phyloP scores from a whole-genome alignment of 2,329 filamentous ascomycete species.

The Clathrospora elynae region DNA sequence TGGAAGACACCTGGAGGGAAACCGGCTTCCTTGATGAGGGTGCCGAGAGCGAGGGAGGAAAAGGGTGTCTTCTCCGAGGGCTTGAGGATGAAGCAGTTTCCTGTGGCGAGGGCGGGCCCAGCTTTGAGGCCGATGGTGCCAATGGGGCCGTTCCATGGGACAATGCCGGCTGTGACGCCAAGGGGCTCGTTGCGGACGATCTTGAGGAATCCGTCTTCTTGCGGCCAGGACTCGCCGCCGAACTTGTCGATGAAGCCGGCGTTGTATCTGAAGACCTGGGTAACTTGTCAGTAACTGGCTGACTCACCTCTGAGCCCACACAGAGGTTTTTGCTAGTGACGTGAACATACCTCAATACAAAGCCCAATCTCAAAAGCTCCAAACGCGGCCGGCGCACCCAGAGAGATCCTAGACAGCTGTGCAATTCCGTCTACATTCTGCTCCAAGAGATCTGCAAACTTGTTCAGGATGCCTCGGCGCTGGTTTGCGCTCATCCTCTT shows the following conservation, averaged over 20 bases:
- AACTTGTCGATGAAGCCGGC: slow-evolving; percentile 45
- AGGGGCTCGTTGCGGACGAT: slow-evolving; percentile 51
- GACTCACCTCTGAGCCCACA: too few relatives aligned
- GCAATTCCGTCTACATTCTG: slow-evolving; percentile 30
- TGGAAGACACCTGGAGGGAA: slow-evolving; percentile 52
- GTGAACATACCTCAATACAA: slow-evolving; percentile 38
- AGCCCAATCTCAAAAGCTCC: slow-evolving; percentile 53
- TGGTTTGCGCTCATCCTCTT: slow-evolving; percentile 33
- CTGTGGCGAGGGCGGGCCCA: slow-evolving; percentile 44
- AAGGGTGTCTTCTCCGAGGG: slow-evolving; percentile 47
- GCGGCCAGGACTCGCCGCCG: slow-evolving; percentile 46
- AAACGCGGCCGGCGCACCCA: slow-evolving; percentile 54
- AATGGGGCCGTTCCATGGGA: slow-evolving; percentile 51
- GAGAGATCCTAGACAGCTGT: slow-evolving; percentile 51
- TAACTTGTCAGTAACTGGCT: slow-evolving; percentile 5
- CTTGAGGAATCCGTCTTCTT: slow-evolving; percentile 55
- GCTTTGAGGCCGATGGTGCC: slow-evolving; percentile 47
- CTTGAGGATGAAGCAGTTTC: slow-evolving; percentile 47
- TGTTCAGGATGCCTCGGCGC: slow-evolving; percentile 38
- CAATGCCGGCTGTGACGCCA: slow-evolving; percentile 51
- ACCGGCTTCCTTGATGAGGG: slow-evolving; percentile 44
- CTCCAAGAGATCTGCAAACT: slow-evolving; percentile 43
- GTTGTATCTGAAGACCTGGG: slow-evolving; percentile 43
- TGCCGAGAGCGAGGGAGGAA: slow-evolving; percentile 40
- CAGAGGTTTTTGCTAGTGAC: slow-evolving; percentile 17